Evolutionary conservation across 257 asterid species (phyloP), one percentile per base, ranked within the genome.

Genomic region (Petunia axillaris): DNA sequence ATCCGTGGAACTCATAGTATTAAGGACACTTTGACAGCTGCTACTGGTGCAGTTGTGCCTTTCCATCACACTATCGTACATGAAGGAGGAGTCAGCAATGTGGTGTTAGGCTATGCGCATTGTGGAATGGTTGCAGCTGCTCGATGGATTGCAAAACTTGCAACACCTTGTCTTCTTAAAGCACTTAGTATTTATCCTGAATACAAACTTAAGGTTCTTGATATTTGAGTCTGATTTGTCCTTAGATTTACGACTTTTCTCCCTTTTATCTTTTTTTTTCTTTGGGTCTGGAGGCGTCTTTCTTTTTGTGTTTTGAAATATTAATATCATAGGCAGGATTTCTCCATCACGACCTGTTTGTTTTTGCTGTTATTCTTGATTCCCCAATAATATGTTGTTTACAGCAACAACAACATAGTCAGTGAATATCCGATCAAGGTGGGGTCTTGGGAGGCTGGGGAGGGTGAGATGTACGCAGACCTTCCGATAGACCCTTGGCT

Each of bases 101-200:
- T 96, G 87, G 97, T 92, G 81, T 88, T 96, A 79, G 99, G 99
- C 64, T 96, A 96, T 83, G 99, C 99, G 3, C 99, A 96, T 83
- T 88, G 99, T 83, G 99, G 99, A 74, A 96, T 96, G 99, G 99
- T 92, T 83, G 99, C 99, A 66, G 99, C 99, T 64, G 99, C 99
- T 81, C 87, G 99, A 53, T 96, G 99, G 98, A 96, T 94, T 77
- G 98, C 99, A 11, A 96, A 94, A 87, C 98, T 96, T 68, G 93
- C 98, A 58, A 91, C 92, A 81, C 97, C 98, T 84, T 81, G 90
- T 84, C 91, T 96, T 80, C 88, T 89, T 16, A 84, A 87, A 25
- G 93, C 97, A 38, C 93, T 96, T 38, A 67, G 71, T 48, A 83
- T 53, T 62, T 83, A 89, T 81, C 98, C 99, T 1, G 91, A 89